Base-by-base conservation (phyloP, 2,329 filamentous ascomycete species). In the Escovopsis sp. region DNA sequence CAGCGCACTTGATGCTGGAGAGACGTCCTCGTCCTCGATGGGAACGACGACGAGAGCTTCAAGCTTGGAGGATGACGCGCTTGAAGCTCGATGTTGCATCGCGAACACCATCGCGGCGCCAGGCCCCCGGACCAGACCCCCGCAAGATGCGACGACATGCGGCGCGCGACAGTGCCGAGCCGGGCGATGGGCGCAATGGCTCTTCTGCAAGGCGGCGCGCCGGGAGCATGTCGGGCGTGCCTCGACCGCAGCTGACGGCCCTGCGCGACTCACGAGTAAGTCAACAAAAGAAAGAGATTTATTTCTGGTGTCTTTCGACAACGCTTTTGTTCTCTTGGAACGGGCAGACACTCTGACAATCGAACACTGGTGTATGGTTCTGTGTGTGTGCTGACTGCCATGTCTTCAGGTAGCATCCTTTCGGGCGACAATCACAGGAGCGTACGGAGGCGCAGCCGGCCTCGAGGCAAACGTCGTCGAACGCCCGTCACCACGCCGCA, bases 361-460 rank as follows among this genome's bases (percentile, higher is more conserved):
- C n/a, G n/a, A n/a, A n/a, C n/a, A n/a, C n/a, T n/a, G n/a, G n/a
- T n/a, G n/a, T n/a, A n/a, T n/a, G n/a, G n/a, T n/a, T n/a, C n/a
- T n/a, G n/a, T n/a, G n/a, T n/a, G n/a, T n/a, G n/a, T n/a, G 31
- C 34, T 28, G 34, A 39, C 27, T 30, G 35, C 31, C 4, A 9
- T 33, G 18, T 17, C 17, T 16, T 12, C 33, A 65, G 62, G 49
- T 66, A 39, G 57, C 63, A 6, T 58, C 63, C 2, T 65, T 67
- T 35, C 64, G 68, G 36, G 56, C 66, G 12, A 63, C 62, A 13
- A 63, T 62, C 2, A 72, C 72, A 40, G 70, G 71, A 0, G 63
- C 65, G 5, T 76, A 72, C 45, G 72, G 79, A 44, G 62, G 77
- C 27, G 66, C 68, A 2, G 3, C 21, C 21, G 72, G 70, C 19